These are phyloP conservation scores for Elsinoe fawcettii DNA, from an alignment of 2,329 filamentous ascomycete genomes.

Conservation along the genomic window DNA sequence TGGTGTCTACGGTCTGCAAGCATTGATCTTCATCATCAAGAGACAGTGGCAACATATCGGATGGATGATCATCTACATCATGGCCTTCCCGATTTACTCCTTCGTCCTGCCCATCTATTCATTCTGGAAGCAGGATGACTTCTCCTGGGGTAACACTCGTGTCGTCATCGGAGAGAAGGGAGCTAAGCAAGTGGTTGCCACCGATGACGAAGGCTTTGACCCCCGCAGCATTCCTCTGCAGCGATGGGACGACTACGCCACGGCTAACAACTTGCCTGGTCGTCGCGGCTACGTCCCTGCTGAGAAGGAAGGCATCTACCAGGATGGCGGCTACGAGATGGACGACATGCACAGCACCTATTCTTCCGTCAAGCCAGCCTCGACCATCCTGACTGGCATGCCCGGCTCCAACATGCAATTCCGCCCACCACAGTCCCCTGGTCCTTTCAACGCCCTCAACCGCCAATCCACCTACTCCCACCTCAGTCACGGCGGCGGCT, in stretches of 20 bases:
- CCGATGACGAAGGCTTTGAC: conserved; percentile 77
- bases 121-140: conserved; percentile 99
- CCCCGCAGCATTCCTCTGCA: conserved; percentile 89
- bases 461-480: conserved; percentile 67
- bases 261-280: conserved; percentile 78
- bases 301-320: conserved; percentile 47
- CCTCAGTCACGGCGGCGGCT: conserved; percentile 26
- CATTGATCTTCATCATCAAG: conserved; percentile 92
- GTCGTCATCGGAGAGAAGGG: conserved; percentile 93
- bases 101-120: conserved; percentile 90
- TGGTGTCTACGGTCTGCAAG: conserved; percentile 89
- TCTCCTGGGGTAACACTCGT: conserved; percentile 97
- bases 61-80: conserved; percentile 98
- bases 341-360: conserved; percentile 97
- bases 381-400: conserved; percentile 81
- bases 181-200: conserved; percentile 78
- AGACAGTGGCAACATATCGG: conserved; percentile 97
- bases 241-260: conserved; percentile 93
- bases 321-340: conserved; percentile 69
- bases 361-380: conserved; percentile 78
- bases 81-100: conserved; percentile 92
- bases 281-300: conserved; percentile 62
- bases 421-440: conserved; percentile 64
- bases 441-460: conserved; percentile 58
- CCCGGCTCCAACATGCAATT: conserved; percentile 30